phyloP scores from a whole-genome alignment of 768 basidiomycete genomes.

The Termitomyces sp. region DNA sequence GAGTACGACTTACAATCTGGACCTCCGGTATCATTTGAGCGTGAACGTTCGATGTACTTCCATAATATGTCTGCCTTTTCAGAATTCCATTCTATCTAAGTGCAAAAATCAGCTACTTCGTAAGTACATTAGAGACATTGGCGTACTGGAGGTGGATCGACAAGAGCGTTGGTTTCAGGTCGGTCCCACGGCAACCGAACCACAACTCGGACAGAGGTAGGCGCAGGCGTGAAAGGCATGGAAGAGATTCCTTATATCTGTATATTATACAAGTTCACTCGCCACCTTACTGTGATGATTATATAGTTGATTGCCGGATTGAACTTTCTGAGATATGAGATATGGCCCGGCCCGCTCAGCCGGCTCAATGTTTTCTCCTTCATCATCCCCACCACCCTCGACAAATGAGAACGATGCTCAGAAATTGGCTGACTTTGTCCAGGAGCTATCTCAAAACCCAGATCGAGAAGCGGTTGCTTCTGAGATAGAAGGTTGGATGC shows the following conservation, averaged over 20 bases:
- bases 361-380: slow-evolving; percentile 16
- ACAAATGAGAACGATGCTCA: slow-evolving; percentile 17
- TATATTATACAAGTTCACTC: too few relatives aligned
- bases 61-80: slow-evolving; percentile 85
- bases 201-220: slow-evolving; percentile 58
- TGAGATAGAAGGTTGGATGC: slow-evolving; percentile 44
- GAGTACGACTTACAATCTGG: slow-evolving; percentile 65
- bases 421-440: slow-evolving; percentile 31
- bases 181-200: slow-evolving; percentile 78
- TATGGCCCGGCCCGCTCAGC: background rate
- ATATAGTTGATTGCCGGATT: background rate
- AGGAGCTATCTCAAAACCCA: slow-evolving; percentile 28
- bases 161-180: slow-evolving; percentile 55
- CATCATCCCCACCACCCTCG: slow-evolving; percentile 16
- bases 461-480: slow-evolving; percentile 40
- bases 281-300: too few relatives aligned
- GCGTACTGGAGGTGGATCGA: slow-evolving; percentile 69
- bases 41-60: slow-evolving; percentile 81
- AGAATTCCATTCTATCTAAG: slow-evolving; percentile 78
- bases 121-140: too few relatives aligned
- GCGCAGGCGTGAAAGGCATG: slow-evolving; percentile 24
- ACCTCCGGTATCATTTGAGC: slow-evolving; percentile 65
- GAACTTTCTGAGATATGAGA: too few relatives aligned
- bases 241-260: background rate
- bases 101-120: slow-evolving; percentile 8